Percentiles rank a stretch among this genome's conserved stretches.
phyloP scores from a whole-genome alignment of 805 yeast species.

The Wickerhamiella shivajii region DNA sequence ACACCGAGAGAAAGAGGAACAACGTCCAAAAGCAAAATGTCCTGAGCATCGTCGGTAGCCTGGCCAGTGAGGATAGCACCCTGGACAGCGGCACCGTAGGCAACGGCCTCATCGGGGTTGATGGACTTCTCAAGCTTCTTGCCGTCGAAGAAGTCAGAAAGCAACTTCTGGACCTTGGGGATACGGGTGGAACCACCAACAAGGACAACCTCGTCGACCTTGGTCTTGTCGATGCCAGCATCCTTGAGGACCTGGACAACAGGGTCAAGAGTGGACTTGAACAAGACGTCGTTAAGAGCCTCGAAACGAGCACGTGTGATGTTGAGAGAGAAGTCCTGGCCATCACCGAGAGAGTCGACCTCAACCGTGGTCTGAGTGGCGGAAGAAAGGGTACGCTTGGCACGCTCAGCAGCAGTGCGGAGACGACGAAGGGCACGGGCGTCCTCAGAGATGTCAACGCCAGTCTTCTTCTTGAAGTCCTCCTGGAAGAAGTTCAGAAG shows the following conservation, averaged over 20 bases:
- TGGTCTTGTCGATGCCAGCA: constrained; percentile 78
- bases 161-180: constrained; percentile 92
- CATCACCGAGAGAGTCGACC: constrained; percentile 89
- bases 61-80: constrained; percentile 96
- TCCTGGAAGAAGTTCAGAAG: constrained; percentile 83
- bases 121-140: constrained; percentile 93
- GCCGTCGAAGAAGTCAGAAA: constrained; percentile 92
- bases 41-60: constrained; percentile 92
- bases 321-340: constrained; percentile 91
- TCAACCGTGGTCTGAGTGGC: constrained; percentile 91
- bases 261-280: constrained; percentile 88
- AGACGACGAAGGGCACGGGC: constrained; percentile 97
- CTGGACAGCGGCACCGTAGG: constrained; percentile 98
- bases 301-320: constrained; percentile 96
- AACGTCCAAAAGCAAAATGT: constrained; percentile 84
- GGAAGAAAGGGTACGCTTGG: constrained; percentile 95
- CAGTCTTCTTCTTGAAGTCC: constrained; percentile 96
- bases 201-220: constrained; percentile 80
- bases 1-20: constrained; percentile 96
- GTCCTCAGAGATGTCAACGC: constrained; percentile 82
- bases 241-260: constrained; percentile 91
- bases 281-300: constrained; percentile 85
- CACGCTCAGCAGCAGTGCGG: constrained; percentile 98
- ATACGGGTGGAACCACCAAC: constrained; percentile 99
- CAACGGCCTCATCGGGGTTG: constrained; percentile 98